Base-by-base conservation (phyloP, 768 basidiomycete species). In the Kwoniella sp. region DNA sequence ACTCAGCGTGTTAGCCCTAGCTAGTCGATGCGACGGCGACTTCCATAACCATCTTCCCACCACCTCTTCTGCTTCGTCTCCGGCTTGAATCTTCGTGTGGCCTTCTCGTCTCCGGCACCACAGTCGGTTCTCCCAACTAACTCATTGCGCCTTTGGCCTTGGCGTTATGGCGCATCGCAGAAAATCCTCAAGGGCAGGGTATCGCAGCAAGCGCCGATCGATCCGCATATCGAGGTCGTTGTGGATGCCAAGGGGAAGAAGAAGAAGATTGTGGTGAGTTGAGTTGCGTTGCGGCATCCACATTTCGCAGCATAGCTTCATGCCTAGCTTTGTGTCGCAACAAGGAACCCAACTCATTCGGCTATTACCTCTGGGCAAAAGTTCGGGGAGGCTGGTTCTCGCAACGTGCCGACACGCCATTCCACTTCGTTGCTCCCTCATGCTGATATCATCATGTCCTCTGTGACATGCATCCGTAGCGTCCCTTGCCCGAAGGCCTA, bases 171-270 rank as follows among this genome's bases (percentile, higher is more conserved):
- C 11, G 23, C 23, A 2, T 34, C 29, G 22, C 55, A 67, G 66
- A 65, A 65, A 59, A 58, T 65, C 63, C 57, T 65, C 50, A 58
- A 65, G 31, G 41, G 51, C 28, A 55, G 63, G 25, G 57, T 65
- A 22, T 38, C 63, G 9, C 61, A 65, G 41, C 70, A 71, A 79
- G 77, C 84, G 25, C 91, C 91, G 0, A 79, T 83, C 25, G 91
- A 93, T 77, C 90, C 90, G 1, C 76, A 89, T 13, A 92, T 93
- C 77, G 90, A 88, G 73, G 82, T 78, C 15, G 87, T 87, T 70
- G 83, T 83, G 5, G 84, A 88, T 70, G 80, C 82, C 1, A 82
- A 82, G 54, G 89, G 89, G 17, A 86, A 85, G 68, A 82, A 84
- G 77, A 85, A 85, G 66, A 83, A 85, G 28, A 80, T 86, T 68